phyloP scores from a whole-genome alignment of 208 protist species.

The Acanthamoeba triangularis region DNA sequence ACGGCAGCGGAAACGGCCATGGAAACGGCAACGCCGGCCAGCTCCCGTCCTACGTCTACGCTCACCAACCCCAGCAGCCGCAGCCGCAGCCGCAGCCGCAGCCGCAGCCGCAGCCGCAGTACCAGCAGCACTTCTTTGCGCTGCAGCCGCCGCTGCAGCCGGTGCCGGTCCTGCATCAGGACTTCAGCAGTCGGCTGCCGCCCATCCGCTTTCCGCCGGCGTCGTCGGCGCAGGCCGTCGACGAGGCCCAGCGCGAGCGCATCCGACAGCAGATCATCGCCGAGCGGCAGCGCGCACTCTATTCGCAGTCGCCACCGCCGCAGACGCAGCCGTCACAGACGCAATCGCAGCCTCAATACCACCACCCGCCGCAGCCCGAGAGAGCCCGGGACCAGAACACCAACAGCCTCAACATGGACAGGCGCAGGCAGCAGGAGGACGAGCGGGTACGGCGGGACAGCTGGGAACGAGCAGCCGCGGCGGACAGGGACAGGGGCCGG shows the following conservation, averaged over 20 bases:
- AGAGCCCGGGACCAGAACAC: background rate
- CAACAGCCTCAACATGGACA: background rate
- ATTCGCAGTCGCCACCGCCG: background rate
- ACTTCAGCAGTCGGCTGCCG: background rate
- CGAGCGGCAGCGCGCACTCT: background rate
- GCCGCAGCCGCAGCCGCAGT: too few relatives aligned
- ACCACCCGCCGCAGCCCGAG: background rate
- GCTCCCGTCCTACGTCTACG: background rate
- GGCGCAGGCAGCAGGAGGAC: background rate
- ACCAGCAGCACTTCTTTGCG: background rate
- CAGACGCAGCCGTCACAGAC: background rate
- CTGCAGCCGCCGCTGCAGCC: background rate
- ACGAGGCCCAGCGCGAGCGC: conserved; percentile 13
- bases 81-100: too few relatives aligned
- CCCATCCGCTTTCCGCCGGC: background rate
- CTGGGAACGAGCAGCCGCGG: too few relatives aligned
- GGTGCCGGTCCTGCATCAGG: background rate
- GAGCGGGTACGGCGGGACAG: background rate
- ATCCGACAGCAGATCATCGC: conserved; percentile 34
- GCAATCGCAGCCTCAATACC: background rate
- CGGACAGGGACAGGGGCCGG: too few relatives aligned
- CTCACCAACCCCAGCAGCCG: background rate
- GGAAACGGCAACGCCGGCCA: background rate
- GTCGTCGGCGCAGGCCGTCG: background rate
- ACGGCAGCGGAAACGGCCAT: background rate